Evolutionary conservation across 257 asterid species (phyloP), one percentile per base, ranked within the genome.

Genomic region (Solanum corneliomulleri): DNA sequence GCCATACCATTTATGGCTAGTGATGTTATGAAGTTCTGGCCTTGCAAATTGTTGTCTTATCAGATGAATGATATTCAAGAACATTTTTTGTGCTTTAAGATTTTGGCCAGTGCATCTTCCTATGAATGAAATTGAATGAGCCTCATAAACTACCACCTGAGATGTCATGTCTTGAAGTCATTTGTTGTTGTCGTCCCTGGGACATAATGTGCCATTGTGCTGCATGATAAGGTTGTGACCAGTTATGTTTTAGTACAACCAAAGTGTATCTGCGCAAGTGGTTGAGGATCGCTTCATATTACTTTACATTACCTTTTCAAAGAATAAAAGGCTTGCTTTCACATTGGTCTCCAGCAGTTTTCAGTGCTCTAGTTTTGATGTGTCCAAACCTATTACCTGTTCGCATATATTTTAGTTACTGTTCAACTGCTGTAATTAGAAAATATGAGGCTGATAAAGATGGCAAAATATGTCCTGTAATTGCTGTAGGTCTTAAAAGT

Each of bases 401-500:
- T 78, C 2, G 21, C 84, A 77, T 45, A 78, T 44, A 77, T 25
- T 23, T 42, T n/a, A 23, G 49, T 76, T n/a, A 42, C 83, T n/a
- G 25, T 14, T 44, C 64, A 15, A 25, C 9, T 4, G 41, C 64
- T 77, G 10, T 25, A 77, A 25, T 77, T 77, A 44, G 39, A 44
- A 44, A 77, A 77, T 37, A 11, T 6, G 83, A 41, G 13, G 44
- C 42, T 80, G 85, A 80, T 80, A 47, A 47, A 80, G 18, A 29
- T 47, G 85, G 68, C 18, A 20, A 47, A 47, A 80, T 47, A 27
- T 80, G 18, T 47, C 77, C 62, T 44, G 29, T 82, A 68, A 88
- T 81, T 87, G 52, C 87, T 89, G 88, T 84, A 97, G 99, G 91
- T 90, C 89, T 94, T 25, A 89, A 83, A 85, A 85, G 93, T 82